Base-by-base conservation (phyloP, 805 yeast species). In the Kodamaea neixiangensis region DNA sequence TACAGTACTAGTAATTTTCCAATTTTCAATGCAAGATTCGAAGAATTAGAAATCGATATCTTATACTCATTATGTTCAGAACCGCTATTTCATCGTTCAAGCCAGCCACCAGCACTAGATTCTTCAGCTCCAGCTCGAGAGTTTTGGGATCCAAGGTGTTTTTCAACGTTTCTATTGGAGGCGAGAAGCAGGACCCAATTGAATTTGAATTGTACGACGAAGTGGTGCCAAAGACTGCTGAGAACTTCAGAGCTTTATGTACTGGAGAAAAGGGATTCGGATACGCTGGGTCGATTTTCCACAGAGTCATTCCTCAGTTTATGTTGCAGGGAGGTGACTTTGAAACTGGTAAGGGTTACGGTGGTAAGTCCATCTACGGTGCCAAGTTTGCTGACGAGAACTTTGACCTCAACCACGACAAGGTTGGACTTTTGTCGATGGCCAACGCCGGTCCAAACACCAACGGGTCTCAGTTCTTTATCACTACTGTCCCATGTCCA, bases 231-330 rank as follows among this genome's bases (percentile, higher is more conserved):
- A 86, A 86, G 79, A 86, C 92, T 47, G 79, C 88, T 60, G 90
- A 85, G 72, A 86, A 86, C 73, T 86, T 86, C 81, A 81, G 88
- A 77, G 90, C 91, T 51, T 72, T 86, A 62, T 82, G 87, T 69
- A 86, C 97, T 56, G 97, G 97, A 62, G 97, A 89, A 78, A 87
- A 90, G 82, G 98, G 97, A 55, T 88, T 77, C 65, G 97, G 97
- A 54, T 91, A 85, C 82, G 85, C 85, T 68, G 81, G 79, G 64
- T 88, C 96, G 46, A 78, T 85, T 59, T 92, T 93, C 94, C 97
- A 92, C 89, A 87, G 97, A 79, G 96, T 92, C 59, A 91, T 91
- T 66, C 97, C 97, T 59, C 85, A 87, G 72, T 92, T 92, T 80
- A 92, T 92, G 98, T 79, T 93, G 69, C 98, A 92, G 81, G 97